Evolutionary conservation across 805 yeast genomes (phyloP), one percentile per base, ranked within the genome.

Genomic region (Wickerhamiella brachini): DNA sequence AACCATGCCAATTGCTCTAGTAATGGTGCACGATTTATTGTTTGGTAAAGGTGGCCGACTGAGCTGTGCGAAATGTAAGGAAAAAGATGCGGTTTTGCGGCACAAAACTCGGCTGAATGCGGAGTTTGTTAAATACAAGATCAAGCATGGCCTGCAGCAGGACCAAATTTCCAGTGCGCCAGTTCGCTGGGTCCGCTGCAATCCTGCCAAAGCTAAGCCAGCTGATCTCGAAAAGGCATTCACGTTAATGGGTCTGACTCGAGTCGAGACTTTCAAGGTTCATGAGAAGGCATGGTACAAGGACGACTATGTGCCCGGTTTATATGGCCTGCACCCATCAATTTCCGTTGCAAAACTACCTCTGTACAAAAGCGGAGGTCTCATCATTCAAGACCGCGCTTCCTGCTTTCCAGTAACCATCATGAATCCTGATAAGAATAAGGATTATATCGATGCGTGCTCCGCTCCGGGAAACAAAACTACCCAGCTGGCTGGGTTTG

Each of bases 391-490:
- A 67, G 98, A 93, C 63, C 72, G 98, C 49, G 96, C 97, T 0
- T 88, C 97, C 1, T 93, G 98, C 65, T 88, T 93, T 62, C 99
- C 99, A 0, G 96, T 94, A 0, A 79, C 78, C 54, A 88, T 93
- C 24, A 67, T 93, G 47, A 72, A 77, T 54, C 85, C 90, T 0
- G 51, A 63, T 0, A 71, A 77, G 3, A 83, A 81, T 45, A 81
- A 76, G 53, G 66, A 72, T 22, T 79, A 88, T 10, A 84, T 93
- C 45, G 99, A 93, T 68, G 83, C 96, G 1, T 89, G 97, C 68
- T 89, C 97, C 2, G 98, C 99, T 0, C 99, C 99, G 4, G 99
- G 99, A 5, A 93, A 93, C 66, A 94, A 93, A 65, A 93, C 99
- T 0, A 86, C 97, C 0, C 97, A 90, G 67, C 69, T 83, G 21